Evolutionary conservation across 73 alveolate genomes (phyloP).

Genomic region (Paramecium caudatum): DNA sequence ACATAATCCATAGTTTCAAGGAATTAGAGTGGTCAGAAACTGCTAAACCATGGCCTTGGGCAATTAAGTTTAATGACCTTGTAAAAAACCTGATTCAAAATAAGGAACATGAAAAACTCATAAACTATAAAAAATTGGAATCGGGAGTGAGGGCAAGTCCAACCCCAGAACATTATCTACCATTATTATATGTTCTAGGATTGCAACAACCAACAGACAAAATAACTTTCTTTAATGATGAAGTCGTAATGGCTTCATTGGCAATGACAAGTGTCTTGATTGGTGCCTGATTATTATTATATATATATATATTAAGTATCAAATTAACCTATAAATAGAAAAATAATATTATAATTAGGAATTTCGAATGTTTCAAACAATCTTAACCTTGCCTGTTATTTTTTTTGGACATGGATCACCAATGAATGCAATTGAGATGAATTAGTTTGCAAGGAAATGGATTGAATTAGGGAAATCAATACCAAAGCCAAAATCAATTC

Average conservation of each 20-base stretch:
- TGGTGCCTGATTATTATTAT: background rate
- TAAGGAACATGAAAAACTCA: conserved; percentile 20
- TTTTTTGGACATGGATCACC: conserved; percentile 74
- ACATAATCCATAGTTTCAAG: conserved; percentile 29
- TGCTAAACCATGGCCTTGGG: conserved; percentile 59
- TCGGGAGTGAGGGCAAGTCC: background rate
- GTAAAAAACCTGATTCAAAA: conserved; percentile 7
- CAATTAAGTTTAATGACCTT: background rate
- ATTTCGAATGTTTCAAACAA: conserved; percentile 56
- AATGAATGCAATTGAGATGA: conserved; percentile 66
- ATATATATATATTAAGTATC: no score
- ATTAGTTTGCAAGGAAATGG: conserved; percentile 29
- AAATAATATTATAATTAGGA: no score
- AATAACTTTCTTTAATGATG: conserved; percentile 56
- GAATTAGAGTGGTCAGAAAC: conserved; percentile 52
- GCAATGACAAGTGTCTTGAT: conserved; percentile 24
- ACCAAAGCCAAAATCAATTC: conserved; percentile 61
- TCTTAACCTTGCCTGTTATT: conserved; percentile 55
- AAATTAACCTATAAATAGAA: no score
- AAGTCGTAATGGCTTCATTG: conserved; percentile 52
- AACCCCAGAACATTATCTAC: conserved; percentile 68
- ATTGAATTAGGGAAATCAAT: conserved; percentile 5
- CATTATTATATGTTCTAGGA: conserved; percentile 44
- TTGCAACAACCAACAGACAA: background rate
- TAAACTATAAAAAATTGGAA: conserved; percentile 41